Conservation (phyloP, 371 early-diverging fungal genomes). For the Rhizopus arrhizus region DNA sequence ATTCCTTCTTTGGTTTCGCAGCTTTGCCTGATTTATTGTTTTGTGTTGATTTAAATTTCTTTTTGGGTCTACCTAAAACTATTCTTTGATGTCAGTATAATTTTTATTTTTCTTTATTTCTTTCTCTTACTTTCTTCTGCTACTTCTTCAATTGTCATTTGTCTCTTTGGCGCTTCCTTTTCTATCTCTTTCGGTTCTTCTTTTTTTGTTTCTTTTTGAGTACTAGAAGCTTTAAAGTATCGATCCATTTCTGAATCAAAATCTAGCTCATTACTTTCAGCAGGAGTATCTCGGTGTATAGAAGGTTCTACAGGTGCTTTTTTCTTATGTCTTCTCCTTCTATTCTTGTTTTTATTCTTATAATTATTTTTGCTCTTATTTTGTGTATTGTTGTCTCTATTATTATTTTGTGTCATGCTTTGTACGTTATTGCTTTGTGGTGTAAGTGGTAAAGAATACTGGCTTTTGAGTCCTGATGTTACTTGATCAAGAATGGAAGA, state of each 20-base stretch:
- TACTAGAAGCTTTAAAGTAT: neutral
- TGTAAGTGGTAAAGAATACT: neutral
- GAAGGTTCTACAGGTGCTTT: neutral
- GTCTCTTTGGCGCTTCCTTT: neutral
- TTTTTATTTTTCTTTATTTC: neutral
- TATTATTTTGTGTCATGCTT: neutral
- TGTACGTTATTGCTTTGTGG: neutral
- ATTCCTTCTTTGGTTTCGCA: conserved; percentile 1
- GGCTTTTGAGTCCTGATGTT: neutral
- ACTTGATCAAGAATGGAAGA: conserved; percentile 4
- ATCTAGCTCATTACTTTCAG: neutral
- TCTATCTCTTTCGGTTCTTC: neutral
- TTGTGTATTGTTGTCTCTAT: neutral
- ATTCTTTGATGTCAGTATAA: neutral
- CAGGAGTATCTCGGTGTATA: neutral
- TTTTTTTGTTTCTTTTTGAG: neutral
- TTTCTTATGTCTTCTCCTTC: neutral
- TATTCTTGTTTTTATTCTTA: neutral
- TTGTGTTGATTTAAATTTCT: neutral
- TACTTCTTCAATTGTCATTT: neutral
- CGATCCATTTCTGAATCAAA: conserved; percentile 1
- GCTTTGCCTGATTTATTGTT: neutral
- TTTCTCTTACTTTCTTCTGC: neutral
- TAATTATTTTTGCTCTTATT: neutral
- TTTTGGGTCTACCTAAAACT: neutral